A percentile compares a stretch with the other conserved stretches of the same genome.
Conservation (phyloP, 441 rosid genomes). For the Dalechampia spathulata region DNA sequence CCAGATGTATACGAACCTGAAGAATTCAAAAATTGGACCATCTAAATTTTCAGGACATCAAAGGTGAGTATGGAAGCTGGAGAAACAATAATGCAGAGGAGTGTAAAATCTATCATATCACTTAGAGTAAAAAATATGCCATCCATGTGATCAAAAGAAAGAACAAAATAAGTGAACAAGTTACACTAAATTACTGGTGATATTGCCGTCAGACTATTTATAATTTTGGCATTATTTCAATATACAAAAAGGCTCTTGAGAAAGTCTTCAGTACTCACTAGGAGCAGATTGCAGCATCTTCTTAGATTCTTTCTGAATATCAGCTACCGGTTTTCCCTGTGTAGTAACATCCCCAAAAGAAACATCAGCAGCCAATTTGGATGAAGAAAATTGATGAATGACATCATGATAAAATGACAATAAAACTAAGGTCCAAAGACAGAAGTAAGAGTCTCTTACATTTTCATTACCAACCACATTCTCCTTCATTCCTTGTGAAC, state of each 20-base stretch:
- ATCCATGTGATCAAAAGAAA: too few species aligned
- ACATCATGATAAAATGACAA: conserved; percentile 9
- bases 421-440: conserved; percentile 3
- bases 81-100: not conserved
- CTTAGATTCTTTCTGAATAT: conserved; percentile 29
- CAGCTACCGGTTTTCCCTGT: conserved; percentile 40
- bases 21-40: conserved; percentile 6
- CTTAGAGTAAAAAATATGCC: too few species aligned
- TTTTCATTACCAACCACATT: conserved; percentile 49
- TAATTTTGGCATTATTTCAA: too few species aligned
- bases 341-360: conserved; percentile 17
- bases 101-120: not conserved
- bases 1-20: conserved; percentile 55
- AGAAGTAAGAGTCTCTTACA: conserved; percentile 40
- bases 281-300: conserved; percentile 33
- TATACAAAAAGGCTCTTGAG: not conserved
- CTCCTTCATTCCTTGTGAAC: conserved; percentile 27
- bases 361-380: conserved; percentile 13
- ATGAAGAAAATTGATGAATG: conserved; percentile 7
- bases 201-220: too few species aligned
- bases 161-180: too few species aligned
- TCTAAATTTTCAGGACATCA: not conserved
- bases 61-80: not conserved
- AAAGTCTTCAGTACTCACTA: conserved; percentile 40
- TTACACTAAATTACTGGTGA: too few species aligned